A percentile compares a stretch with the other conserved stretches of the same genome.
Evolutionary conservation across 2,329 filamentous ascomycete genomes (phyloP).

Genomic region (Didymella exigua): DNA sequence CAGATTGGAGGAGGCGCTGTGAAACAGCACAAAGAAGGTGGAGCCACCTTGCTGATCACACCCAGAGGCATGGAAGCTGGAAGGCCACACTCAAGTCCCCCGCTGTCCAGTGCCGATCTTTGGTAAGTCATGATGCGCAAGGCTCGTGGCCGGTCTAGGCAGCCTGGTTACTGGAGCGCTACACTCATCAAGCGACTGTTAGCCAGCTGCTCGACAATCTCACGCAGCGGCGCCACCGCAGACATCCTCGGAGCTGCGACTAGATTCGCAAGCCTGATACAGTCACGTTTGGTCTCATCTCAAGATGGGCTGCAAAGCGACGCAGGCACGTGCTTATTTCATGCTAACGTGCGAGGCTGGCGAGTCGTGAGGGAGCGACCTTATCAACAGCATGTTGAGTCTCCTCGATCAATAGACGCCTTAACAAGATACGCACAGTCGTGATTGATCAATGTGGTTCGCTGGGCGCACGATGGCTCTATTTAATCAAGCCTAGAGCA

Average conservation of each 20-base stretch:
- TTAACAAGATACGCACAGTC: not conserved
- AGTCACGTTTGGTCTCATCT: not conserved
- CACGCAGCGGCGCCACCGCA: not conserved
- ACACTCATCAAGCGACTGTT: not conserved
- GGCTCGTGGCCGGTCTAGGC: not conserved
- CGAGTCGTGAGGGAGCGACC: not conserved
- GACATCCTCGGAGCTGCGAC: slow-evolving; percentile 1
- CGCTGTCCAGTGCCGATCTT: slow-evolving; percentile 6
- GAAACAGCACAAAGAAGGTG: not conserved
- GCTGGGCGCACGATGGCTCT: not conserved
- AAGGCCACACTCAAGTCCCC: slow-evolving; percentile 3
- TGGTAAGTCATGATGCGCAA: not conserved
- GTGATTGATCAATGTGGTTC: not conserved
- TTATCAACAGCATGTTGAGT: not conserved
- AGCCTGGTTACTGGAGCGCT: not conserved
- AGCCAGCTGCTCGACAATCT: slow-evolving; percentile 1
- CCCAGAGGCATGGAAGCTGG: not conserved
- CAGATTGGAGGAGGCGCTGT: not conserved
- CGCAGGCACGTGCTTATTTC: slow-evolving; percentile 3
- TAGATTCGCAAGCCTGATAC: not conserved
- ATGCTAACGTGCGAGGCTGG: not conserved
- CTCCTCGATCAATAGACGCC: not conserved
- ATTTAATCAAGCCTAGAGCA: not conserved
- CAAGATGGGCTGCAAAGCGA: not conserved
- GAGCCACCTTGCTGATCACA: slow-evolving; percentile 12